Evolutionary conservation across 208 protist species (phyloP), one percentile per base, ranked within the genome.

Genomic region (Wallacemonas sp.): DNA sequence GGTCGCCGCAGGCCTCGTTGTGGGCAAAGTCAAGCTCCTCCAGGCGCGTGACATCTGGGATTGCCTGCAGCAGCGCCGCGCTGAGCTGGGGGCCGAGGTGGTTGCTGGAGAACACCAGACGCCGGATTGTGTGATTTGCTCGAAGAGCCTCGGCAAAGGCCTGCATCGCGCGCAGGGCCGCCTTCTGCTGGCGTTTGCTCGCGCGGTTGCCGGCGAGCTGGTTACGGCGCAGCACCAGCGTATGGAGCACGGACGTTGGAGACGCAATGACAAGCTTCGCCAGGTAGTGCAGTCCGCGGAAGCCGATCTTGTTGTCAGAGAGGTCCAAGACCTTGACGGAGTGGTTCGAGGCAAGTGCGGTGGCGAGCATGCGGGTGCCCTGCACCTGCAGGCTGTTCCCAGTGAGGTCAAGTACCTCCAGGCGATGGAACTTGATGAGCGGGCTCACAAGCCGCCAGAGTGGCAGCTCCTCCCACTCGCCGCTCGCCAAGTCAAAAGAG

Each of bases 361-460:
- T 79, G 38, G 88, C 88, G 21, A 96, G 45, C 78, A 96, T 93
- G 32, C 77, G 79, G 5, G 87, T 81, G 3, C 91, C 91, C 19
- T 63, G 61, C 22, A 79, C 65, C 0, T 78, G 68, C n/a, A 96
- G 62, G 17, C 59, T 37, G 67, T 96, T 96, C 24, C 85, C 84
- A 8, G 77, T 76, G 10, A 96, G 76, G 64, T 96, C 86, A 9
- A 96, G 76, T 46, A 79, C 78, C 15, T 76, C 67, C 15, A 96
- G 75, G 0, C 79, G 65, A 61, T 96, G 84, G 57, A 89, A 94
- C 24, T 73, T 68, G n/a, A 74, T 73, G 4, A 96, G 74, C 0
- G 91, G 91, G 3, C 65, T 69, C 36, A 94, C 54, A 6, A 96
- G 73, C 34, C 60, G 73, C 85, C 89, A 93, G 21, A 96, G 76